Conservation (phyloP, 2,329 filamentous ascomycete genomes). For the Cytospora piceicola region DNA sequence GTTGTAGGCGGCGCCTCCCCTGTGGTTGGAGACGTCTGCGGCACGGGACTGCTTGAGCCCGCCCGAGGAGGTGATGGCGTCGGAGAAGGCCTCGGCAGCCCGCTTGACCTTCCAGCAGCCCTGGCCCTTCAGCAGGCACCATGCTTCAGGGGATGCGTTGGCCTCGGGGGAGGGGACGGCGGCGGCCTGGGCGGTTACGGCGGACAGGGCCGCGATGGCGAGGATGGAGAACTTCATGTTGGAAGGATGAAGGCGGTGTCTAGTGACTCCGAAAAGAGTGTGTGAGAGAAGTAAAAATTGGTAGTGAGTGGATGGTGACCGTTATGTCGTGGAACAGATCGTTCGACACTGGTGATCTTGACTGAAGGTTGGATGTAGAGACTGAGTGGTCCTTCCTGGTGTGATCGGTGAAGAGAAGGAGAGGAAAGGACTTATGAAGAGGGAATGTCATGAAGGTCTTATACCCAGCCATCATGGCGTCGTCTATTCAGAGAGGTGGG, state of each 20-base stretch:
- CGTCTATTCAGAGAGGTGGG: conserved; percentile 21
- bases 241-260: conserved; percentile 8
- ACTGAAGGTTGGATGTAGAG: conserved; percentile 21
- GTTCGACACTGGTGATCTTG: conserved; percentile 29
- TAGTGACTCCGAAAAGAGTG: conserved; percentile 4
- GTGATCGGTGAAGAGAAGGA: conserved; percentile 14
- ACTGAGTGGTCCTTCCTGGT: conserved; percentile 18
- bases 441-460: conserved; percentile 6
- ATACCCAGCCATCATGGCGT: conserved; percentile 10
- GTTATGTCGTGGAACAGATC: conserved; percentile 25
- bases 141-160: conserved; percentile 33
- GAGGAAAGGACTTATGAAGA: not conserved
- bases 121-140: conserved; percentile 45
- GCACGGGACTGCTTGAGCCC: conserved; percentile 37
- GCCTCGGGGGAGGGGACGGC: conserved; percentile 34
- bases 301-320: conserved; percentile 19
- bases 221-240: conserved; percentile 39
- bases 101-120: conserved; percentile 50
- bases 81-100: conserved; percentile 42
- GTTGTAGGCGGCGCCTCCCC: conserved; percentile 43
- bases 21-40: conserved; percentile 40
- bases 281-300: conserved; percentile 10
- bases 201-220: conserved; percentile 35
- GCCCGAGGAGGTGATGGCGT: conserved; percentile 35
- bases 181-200: conserved; percentile 36